Percentiles rank a stretch among this genome's conserved stretches.
Conservation (phyloP, 169 alveolate species). For the Neospora caninum region DNA sequence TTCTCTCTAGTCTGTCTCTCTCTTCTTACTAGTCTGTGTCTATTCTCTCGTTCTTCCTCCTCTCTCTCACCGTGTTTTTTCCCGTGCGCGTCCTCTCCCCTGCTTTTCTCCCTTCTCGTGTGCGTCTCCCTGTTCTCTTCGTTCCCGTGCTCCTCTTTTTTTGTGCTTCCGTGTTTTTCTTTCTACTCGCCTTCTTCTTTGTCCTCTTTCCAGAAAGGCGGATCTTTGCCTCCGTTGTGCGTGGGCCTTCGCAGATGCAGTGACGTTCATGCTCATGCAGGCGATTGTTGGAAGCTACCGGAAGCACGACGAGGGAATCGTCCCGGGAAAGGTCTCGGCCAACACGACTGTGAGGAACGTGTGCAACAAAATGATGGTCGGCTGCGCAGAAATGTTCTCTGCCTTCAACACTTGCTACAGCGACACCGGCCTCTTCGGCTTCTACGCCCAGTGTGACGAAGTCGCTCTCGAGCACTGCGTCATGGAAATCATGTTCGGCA, state of each 20-base stretch:
- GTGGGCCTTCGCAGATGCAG: conserved; percentile 75
- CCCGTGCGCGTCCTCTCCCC: too few relatives aligned
- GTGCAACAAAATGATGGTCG: conserved; percentile 83
- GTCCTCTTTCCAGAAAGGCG: background rate
- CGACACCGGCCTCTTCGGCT: conserved; percentile 94
- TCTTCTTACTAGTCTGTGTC: too few relatives aligned
- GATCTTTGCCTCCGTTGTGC: background rate
- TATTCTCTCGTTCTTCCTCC: too few relatives aligned
- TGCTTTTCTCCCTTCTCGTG: too few relatives aligned
- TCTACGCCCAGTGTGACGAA: conserved; percentile 84
- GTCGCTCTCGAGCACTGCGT: conserved; percentile 86
- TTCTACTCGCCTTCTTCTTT: background rate
- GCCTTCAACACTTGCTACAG: conserved; percentile 90
- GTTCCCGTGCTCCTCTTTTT: background rate
- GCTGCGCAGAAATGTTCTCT: conserved; percentile 85
- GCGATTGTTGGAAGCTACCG: conserved; percentile 92
- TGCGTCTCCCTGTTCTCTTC: too few relatives aligned
- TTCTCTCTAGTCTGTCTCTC: too few relatives aligned
- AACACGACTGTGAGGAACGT: conserved; percentile 82
- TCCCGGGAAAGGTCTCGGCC: conserved; percentile 79
- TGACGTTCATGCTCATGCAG: conserved; percentile 92
- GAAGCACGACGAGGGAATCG: conserved; percentile 79
- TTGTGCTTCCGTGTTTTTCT: background rate
- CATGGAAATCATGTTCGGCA: conserved; percentile 81
- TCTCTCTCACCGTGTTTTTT: too few relatives aligned